Conservation (phyloP, 768 basidiomycete species). For the Dioszegia aurantiaca region DNA sequence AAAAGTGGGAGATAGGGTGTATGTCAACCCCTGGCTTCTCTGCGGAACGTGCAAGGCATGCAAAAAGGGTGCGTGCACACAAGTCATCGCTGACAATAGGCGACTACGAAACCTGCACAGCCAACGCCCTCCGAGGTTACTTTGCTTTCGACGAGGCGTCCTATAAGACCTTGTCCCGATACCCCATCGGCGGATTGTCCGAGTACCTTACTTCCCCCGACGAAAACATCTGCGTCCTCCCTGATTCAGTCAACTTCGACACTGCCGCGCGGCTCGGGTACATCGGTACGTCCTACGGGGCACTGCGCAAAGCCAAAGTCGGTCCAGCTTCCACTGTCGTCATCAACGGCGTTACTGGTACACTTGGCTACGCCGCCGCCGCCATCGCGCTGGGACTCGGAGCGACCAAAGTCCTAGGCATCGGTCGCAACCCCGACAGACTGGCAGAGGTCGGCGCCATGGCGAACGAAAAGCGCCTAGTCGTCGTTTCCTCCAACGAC, state of each 20-base stretch:
- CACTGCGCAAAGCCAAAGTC: slow-evolving; percentile 12
- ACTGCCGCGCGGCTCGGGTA: slow-evolving; percentile 21
- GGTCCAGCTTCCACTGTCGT: slow-evolving; percentile 19
- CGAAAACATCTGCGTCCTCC: slow-evolving; percentile 13
- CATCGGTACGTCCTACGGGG: slow-evolving; percentile 23
- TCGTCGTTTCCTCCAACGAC: slow-evolving; percentile 17
- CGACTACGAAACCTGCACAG: background rate
- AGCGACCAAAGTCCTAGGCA: slow-evolving; percentile 18
- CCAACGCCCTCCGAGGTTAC: slow-evolving; percentile 15
- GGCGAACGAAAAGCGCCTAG: background rate
- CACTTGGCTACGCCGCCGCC: slow-evolving; percentile 19
- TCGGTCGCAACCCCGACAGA: slow-evolving; percentile 20
- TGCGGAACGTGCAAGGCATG: slow-evolving; percentile 15
- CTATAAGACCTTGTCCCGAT: background rate
- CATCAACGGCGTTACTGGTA: slow-evolving; percentile 28
- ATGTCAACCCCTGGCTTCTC: background rate
- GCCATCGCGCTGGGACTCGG: slow-evolving; percentile 22
- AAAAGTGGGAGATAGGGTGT: slow-evolving; percentile 1
- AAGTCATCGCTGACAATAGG: slow-evolving; percentile 1
- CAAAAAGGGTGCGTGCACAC: background rate
- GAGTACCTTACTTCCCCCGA: slow-evolving; percentile 23
- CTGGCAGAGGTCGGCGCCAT: slow-evolving; percentile 9
- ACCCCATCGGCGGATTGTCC: slow-evolving; percentile 24
- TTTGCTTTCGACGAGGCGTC: slow-evolving; percentile 5
- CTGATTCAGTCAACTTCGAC: slow-evolving; percentile 8